Evolutionary conservation across 2,329 filamentous ascomycete species (phyloP).

Genomic region (Plenodomus tracheiphilus): DNA sequence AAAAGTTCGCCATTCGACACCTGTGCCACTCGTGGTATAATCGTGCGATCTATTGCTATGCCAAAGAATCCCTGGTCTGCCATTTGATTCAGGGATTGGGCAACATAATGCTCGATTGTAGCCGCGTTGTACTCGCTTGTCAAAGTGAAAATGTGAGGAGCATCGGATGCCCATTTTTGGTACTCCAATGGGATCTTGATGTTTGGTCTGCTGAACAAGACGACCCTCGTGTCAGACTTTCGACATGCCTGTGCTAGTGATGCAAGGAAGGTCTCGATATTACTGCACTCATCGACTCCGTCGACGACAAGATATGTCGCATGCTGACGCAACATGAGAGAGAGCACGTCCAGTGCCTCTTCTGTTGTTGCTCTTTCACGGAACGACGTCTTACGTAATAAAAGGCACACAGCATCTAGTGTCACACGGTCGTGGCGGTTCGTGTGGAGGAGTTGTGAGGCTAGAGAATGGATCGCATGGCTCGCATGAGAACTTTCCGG

Average conservation of each 20-base stretch:
- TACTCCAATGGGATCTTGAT: constrained; percentile 32
- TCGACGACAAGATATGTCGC: constrained; percentile 37
- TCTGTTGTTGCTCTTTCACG: constrained; percentile 30
- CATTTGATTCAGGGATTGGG: constrained; percentile 24
- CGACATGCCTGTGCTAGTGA: constrained; percentile 27
- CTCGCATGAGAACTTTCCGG: constrained; percentile 18
- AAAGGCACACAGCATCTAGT: constrained; percentile 31
- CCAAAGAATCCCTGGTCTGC: constrained; percentile 37
- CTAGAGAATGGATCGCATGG: constrained; percentile 29
- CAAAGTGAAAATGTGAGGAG: constrained; percentile 28
- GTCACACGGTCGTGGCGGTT: constrained; percentile 28
- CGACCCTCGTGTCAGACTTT: constrained; percentile 25
- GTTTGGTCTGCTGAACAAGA: constrained; percentile 31
- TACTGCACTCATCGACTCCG: constrained; percentile 32
- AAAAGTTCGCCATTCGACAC: constrained; percentile 33
- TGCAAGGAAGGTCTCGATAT: constrained; percentile 21
- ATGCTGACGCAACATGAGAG: constrained; percentile 33
- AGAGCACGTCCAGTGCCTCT: constrained; percentile 28
- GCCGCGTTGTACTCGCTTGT: constrained; percentile 16
- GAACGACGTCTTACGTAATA: constrained; percentile 29
- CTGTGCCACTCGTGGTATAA: constrained; percentile 20
- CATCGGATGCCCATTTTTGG: constrained; percentile 33
- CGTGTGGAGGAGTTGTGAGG: constrained; percentile 28
- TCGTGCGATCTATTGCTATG: constrained; percentile 27
- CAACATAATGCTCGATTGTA: constrained; percentile 23